Conservation (phyloP, 257 asterid species). For the Solanum dulcamara region DNA sequence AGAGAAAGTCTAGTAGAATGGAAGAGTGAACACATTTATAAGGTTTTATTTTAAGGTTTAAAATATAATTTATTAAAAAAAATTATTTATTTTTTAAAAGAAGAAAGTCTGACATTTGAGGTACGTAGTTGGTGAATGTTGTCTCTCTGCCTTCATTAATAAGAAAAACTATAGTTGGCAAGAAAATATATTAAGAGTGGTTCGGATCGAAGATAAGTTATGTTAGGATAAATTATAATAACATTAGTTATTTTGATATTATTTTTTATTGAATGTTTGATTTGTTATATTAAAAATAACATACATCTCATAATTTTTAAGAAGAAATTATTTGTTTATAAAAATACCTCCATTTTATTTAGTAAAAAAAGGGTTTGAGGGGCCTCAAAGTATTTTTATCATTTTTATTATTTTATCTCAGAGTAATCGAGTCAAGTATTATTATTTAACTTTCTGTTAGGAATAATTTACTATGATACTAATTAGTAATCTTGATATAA, state of each 20-base stretch:
- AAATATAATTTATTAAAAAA: background rate
- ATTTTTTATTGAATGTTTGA: no score
- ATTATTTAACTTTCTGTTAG: no score
- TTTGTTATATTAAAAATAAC: no score
- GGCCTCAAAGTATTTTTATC: background rate
- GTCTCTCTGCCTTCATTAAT: constrained; percentile 8
- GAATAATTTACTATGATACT: background rate
- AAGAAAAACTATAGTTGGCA: constrained; percentile 20
- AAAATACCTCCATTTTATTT: background rate
- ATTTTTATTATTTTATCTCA: no score
- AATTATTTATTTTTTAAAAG: no score
- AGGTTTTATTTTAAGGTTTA: background rate
- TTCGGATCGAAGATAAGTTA: background rate
- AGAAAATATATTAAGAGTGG: background rate
- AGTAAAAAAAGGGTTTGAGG: no score
- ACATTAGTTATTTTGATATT: no score
- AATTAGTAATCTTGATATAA: no score
- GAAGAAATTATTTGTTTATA: background rate
- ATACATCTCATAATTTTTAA: no score
- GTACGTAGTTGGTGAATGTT: constrained; percentile 25
- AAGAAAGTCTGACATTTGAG: background rate
- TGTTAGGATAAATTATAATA: no score
- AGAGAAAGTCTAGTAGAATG: background rate
- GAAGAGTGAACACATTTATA: background rate
- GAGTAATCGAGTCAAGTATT: no score